Evolutionary conservation across 495 filamentous ascomycete species (phyloP).

Genomic region (Xylaria telfairii): DNA sequence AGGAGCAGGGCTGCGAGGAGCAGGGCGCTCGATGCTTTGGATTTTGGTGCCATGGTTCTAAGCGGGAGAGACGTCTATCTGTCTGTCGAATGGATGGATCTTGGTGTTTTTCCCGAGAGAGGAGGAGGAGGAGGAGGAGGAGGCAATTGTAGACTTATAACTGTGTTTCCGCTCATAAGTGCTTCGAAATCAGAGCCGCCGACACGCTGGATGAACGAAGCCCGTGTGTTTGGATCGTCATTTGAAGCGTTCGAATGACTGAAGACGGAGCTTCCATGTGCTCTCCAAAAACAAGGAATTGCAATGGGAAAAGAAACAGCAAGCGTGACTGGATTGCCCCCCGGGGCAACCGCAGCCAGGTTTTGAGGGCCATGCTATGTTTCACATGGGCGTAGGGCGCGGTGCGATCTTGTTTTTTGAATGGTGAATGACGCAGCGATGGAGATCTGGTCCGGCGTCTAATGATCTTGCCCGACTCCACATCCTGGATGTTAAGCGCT

Average conservation of each 20-base stretch:
- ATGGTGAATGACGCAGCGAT: slow-evolving; percentile 17
- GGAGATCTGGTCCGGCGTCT: slow-evolving; percentile 14
- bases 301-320: not conserved
- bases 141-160: not conserved
- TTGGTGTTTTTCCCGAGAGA: not conserved
- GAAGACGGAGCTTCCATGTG: not conserved
- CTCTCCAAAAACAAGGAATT: not conserved
- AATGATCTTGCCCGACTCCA: not conserved
- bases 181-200: not conserved
- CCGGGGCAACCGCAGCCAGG: not conserved
- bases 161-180: not conserved
- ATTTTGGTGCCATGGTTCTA: not conserved
- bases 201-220: not conserved
- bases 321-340: not conserved
- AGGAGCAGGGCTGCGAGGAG: slow-evolving; percentile 13
- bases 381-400: slow-evolving; percentile 3
- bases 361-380: slow-evolving; percentile 3
- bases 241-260: not conserved
- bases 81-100: too few species aligned
- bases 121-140: too few species aligned
- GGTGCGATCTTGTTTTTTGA: slow-evolving; percentile 17
- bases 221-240: too few species aligned
- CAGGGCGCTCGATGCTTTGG: not conserved
- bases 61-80: too few species aligned
- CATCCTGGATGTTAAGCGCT: slow-evolving; percentile 3